These are phyloP conservation scores for Gamarada debralockiae DNA, from an alignment of 495 filamentous ascomycete species.

Conservation along the genomic window DNA sequence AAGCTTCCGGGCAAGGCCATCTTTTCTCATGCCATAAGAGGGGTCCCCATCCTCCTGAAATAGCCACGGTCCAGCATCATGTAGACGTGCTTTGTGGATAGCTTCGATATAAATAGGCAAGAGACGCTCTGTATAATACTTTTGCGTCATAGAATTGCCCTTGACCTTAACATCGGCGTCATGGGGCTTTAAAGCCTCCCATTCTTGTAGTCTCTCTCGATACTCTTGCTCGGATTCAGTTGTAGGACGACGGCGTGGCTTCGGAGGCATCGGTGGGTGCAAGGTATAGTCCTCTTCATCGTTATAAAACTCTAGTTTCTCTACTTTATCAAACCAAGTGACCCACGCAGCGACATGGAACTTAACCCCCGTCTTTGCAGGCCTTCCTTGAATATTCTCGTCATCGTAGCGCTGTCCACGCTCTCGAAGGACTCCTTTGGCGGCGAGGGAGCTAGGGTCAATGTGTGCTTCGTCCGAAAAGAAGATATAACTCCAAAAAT, in stretches of 20 bases:
- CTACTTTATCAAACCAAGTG: not conserved
- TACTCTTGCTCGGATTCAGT: not conserved
- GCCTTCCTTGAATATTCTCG: not conserved
- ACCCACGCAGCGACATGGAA: not conserved
- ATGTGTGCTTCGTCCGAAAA: not conserved
- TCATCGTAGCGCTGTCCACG: not conserved
- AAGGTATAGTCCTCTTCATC: not conserved
- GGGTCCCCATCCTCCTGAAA: conserved; percentile 1
- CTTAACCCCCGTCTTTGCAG: not conserved
- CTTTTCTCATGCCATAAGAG: too few relatives aligned
- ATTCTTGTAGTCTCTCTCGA: not conserved
- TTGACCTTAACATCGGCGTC: too few relatives aligned
- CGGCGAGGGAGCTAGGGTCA: not conserved
- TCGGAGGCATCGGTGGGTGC: not conserved
- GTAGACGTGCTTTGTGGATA: not conserved
- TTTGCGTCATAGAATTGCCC: too few relatives aligned
- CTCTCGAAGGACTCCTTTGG: not conserved
- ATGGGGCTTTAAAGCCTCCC: not conserved
- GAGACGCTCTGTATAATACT: too few relatives aligned
- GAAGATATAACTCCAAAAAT: conserved; percentile 1
- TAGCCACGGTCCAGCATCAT: not conserved
- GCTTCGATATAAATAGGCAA: not conserved
- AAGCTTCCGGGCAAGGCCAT: too few relatives aligned
- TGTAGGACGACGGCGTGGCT: not conserved
- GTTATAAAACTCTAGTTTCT: too few relatives aligned